These are phyloP conservation scores for Saposhnikovia divaricata DNA, from an alignment of 129 eudicot species.

Conservation along the genomic window DNA sequence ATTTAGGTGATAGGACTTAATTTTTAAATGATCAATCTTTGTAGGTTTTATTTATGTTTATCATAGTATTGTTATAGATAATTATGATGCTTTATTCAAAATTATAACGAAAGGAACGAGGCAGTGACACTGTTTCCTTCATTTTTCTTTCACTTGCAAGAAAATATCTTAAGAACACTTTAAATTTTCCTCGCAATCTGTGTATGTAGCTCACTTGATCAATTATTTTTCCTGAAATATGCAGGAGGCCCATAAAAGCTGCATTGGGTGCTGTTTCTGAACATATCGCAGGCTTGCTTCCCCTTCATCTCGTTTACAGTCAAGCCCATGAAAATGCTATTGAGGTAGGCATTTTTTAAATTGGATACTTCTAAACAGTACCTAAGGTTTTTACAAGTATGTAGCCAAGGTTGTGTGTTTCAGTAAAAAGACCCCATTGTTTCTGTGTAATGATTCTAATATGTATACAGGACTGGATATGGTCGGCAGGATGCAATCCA, in stretches of 20 bases:
- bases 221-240: not conserved
- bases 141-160: not conserved
- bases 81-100: not conserved
- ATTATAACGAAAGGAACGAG: not conserved
- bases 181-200: not conserved
- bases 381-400: not conserved
- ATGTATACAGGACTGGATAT: slow-evolving; percentile 76
- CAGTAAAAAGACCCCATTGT: not conserved
- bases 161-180: not conserved
- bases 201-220: not conserved
- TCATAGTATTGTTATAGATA: not conserved
- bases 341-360: slow-evolving; percentile 51
- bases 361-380: not conserved
- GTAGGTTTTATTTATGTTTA: not conserved
- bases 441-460: slow-evolving; percentile 14
- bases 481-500: slow-evolving; percentile 98
- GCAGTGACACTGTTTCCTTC: not conserved
- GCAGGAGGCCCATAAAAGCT: slow-evolving; percentile 97
- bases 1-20: not conserved
- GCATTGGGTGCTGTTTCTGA: slow-evolving; percentile 85
- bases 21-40: not conserved
- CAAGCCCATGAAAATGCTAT: slow-evolving; percentile 95
- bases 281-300: slow-evolving; percentile 89
- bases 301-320: slow-evolving; percentile 90
- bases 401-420: not conserved